Evolutionary conservation across 495 filamentous ascomycete genomes (phyloP).

Genomic region (Xylaria nigripes): DNA sequence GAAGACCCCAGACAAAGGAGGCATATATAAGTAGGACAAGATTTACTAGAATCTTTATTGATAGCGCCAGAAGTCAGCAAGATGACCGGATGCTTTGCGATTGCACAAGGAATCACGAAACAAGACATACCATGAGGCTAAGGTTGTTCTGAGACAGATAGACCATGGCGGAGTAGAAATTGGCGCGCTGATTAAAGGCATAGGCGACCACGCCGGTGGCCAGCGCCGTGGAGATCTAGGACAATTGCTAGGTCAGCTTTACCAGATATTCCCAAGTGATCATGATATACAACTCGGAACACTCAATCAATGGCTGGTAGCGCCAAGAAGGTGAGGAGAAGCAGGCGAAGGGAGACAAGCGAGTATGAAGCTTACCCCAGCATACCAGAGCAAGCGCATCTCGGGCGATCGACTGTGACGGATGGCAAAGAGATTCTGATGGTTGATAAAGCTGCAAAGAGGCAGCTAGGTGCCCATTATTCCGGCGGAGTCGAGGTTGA

Average conservation of each 20-base stretch:
- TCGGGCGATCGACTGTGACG: constrained; percentile 13
- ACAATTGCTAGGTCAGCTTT: constrained; percentile 10
- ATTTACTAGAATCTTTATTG: constrained; percentile 72
- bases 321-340: neutral
- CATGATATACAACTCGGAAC: neutral
- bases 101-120: neutral
- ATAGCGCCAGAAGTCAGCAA: constrained; percentile 10
- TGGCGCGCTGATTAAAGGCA: constrained; percentile 87
- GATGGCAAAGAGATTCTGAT: neutral
- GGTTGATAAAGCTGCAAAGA: constrained; percentile 19
- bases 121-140: constrained; percentile 69
- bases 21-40: constrained; percentile 68
- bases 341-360: constrained; percentile 6
- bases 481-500: neutral
- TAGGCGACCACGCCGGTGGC: constrained; percentile 76
- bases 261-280: neutral
- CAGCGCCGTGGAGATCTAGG: constrained; percentile 63
- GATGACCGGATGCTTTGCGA: neutral
- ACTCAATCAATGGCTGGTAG: too few species aligned
- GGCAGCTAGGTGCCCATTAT: constrained; percentile 24
- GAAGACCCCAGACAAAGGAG: constrained; percentile 73
- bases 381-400: constrained; percentile 51
- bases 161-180: constrained; percentile 95
- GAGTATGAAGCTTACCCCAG: constrained; percentile 40
- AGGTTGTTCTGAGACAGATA: constrained; percentile 93